Conservation (phyloP, 768 basidiomycete species). For the Saitozyma podzolica region DNA sequence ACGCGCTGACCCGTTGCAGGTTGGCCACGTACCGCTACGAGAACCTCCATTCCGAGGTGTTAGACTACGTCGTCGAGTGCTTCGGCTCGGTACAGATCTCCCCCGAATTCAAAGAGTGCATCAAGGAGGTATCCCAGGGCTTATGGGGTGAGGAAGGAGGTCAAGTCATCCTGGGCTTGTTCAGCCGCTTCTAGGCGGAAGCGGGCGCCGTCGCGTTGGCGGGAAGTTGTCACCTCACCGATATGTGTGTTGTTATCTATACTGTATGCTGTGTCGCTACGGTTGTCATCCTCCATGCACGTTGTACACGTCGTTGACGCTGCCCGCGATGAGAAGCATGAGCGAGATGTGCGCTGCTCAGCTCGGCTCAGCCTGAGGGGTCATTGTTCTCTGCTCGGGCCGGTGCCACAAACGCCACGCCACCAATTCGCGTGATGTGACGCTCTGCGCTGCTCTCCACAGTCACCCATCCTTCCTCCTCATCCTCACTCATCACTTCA, state of each 20-base stretch:
- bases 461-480: not conserved
- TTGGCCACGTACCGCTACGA: constrained; percentile 20
- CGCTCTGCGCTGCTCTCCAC: not conserved
- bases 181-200: constrained; percentile 13
- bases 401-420: not conserved
- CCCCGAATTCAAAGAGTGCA: constrained; percentile 31
- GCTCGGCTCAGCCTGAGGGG: not conserved
- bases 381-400: not conserved
- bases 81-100: constrained; percentile 15
- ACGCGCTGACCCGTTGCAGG: not conserved
- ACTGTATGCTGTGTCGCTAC: not conserved
- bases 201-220: not conserved
- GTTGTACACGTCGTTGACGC: not conserved
- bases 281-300: not conserved
- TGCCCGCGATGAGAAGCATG: not conserved
- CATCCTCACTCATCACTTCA: not conserved
- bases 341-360: not conserved
- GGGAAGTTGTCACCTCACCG: too few species aligned
- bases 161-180: constrained; percentile 34
- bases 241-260: too few species aligned
- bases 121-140: constrained; percentile 42
- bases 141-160: constrained; percentile 35
- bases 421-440: not conserved
- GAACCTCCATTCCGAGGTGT: constrained; percentile 19
- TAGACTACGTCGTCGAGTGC: constrained; percentile 68